Conservation (phyloP, 768 basidiomycete genomes). For the Lentinula detonsa region DNA sequence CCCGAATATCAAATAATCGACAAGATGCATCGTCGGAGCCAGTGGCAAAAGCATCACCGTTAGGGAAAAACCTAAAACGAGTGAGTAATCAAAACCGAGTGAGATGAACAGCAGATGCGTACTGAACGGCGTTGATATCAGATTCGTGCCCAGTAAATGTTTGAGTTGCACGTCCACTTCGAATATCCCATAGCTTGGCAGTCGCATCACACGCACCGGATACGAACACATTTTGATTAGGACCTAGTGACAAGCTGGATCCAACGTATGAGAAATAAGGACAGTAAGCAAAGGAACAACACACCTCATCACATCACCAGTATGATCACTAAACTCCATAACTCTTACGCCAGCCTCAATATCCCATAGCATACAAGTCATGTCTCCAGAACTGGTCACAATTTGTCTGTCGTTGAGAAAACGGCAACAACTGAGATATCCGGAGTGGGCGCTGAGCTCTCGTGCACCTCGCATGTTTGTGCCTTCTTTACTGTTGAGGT, state of each 20-base stretch:
- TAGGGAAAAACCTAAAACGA: constrained; percentile 87
- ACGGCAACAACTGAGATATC: constrained; percentile 96
- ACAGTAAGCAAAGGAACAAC: constrained; percentile 13
- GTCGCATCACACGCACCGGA: constrained; percentile 98
- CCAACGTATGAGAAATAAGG: constrained; percentile 8
- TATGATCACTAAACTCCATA: constrained; percentile 99
- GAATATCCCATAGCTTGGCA: constrained; percentile 98
- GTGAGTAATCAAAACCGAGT: constrained; percentile 10
- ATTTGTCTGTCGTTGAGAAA: constrained; percentile 99
- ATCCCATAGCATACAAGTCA: constrained; percentile 99
- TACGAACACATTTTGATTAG: constrained; percentile 93
- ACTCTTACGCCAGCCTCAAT: constrained; percentile 96
- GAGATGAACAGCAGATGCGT: constrained; percentile 27
- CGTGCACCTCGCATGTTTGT: constrained; percentile 82
- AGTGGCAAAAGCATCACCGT: constrained; percentile 97
- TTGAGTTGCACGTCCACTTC: constrained; percentile 95
- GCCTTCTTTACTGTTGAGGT: constrained; percentile 77
- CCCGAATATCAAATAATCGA: constrained; percentile 95
- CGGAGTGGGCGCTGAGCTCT: constrained; percentile 95
- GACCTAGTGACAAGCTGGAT: constrained; percentile 83
- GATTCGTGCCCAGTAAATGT: constrained; percentile 98
- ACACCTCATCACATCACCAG: constrained; percentile 99
- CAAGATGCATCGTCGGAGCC: constrained; percentile 99
- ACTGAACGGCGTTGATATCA: constrained; percentile 99
- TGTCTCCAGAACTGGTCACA: constrained; percentile 95